Evolutionary conservation across 306 rosid genomes (phyloP).

Genomic region (Luffa acutangula): DNA sequence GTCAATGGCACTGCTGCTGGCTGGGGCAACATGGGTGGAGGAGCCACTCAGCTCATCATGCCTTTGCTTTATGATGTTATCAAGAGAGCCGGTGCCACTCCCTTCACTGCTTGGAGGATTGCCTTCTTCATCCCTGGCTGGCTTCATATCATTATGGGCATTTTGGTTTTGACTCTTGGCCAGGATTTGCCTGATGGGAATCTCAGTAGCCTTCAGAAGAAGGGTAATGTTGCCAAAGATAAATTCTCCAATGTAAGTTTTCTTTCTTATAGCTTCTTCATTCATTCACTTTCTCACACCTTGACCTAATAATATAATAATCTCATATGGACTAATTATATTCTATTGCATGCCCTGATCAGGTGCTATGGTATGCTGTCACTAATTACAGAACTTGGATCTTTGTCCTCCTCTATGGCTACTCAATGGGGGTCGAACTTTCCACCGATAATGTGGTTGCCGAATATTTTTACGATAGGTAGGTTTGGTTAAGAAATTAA

Average conservation of each 20-base stretch:
- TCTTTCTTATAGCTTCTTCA: too few species aligned
- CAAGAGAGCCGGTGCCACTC: constrained; percentile 36
- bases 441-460: constrained; percentile 81
- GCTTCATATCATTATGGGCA: constrained; percentile 58
- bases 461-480: constrained; percentile 85
- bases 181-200: constrained; percentile 91
- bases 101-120: constrained; percentile 76
- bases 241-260: constrained; percentile 51
- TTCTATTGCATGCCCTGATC: not conserved
- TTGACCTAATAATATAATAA: too few species aligned
- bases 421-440: constrained; percentile 88
- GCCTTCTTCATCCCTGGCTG: constrained; percentile 77
- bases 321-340: too few species aligned
- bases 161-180: constrained; percentile 60
- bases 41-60: constrained; percentile 88
- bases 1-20: constrained; percentile 88
- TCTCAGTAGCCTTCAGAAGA: constrained; percentile 59
- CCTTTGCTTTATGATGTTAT: constrained; percentile 58
- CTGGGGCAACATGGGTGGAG: constrained; percentile 98
- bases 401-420: constrained; percentile 76
- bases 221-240: constrained; percentile 62
- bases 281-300: too few species aligned
- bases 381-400: constrained; percentile 90
- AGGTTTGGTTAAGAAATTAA: too few species aligned
- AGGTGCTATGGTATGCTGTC: constrained; percentile 74